These are phyloP conservation scores for Phlebiopsis gigantea DNA, from an alignment of 768 basidiomycete genomes.

Conservation along the genomic window DNA sequence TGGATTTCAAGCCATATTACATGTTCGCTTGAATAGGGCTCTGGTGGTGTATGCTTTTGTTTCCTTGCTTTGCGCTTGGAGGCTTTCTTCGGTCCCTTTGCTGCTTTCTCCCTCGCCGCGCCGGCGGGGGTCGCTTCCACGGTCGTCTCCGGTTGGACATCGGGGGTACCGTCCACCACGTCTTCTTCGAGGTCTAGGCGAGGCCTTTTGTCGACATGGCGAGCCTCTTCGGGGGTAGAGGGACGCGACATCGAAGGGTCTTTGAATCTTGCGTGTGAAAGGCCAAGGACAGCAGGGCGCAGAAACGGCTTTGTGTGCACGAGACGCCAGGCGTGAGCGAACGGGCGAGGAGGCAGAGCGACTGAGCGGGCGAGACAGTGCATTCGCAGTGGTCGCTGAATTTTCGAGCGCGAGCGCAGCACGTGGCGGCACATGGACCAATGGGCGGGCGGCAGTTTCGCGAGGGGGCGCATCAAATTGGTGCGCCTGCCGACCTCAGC, in stretches of 20 bases:
- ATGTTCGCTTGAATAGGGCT: slow-evolving; percentile 67
- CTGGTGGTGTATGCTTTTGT: slow-evolving; percentile 38
- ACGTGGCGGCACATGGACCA: neutral
- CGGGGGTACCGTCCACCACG: neutral
- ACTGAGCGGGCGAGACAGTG: neutral
- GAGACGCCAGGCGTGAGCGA: neutral
- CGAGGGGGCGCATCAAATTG: slow-evolving; percentile 1
- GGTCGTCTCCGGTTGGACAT: slow-evolving; percentile 2
- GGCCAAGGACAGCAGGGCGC: neutral
- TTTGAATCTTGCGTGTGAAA: neutral
- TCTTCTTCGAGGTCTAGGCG: slow-evolving; percentile 18
- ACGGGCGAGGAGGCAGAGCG: neutral
- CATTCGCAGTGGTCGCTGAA: neutral
- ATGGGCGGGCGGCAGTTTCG: neutral
- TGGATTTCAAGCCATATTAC: slow-evolving; percentile 71
- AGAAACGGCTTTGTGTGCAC: neutral
- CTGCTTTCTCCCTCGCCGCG: neutral
- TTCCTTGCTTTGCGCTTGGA: slow-evolving; percentile 18
- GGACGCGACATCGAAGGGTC: neutral
- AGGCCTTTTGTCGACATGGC: slow-evolving; percentile 26
- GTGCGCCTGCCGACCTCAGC: neutral
- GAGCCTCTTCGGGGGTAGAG: slow-evolving; percentile 6
- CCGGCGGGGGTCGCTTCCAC: neutral
- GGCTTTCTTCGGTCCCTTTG: slow-evolving; percentile 4
- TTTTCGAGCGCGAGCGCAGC: neutral